Percentiles rank a stretch among this genome's conserved stretches.
phyloP scores from a whole-genome alignment of 1,139 yeast genomes.

The Kluyveromyces sp. region DNA sequence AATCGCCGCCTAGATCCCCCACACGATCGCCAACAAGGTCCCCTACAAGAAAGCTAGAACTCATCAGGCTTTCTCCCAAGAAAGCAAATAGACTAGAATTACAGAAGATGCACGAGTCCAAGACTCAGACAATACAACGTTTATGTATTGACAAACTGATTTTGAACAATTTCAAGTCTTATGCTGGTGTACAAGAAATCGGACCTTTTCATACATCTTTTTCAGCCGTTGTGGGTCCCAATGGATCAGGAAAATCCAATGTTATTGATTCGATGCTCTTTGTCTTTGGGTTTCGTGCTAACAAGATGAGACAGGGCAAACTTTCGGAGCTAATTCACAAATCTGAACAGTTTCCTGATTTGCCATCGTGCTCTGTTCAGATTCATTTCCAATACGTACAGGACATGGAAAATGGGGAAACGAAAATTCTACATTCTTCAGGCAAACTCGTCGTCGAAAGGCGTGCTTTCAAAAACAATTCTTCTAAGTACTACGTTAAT shows the following conservation, averaged over 20 bases:
- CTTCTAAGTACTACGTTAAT: constrained; percentile 73
- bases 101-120: constrained; percentile 26
- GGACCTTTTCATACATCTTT: constrained; percentile 94
- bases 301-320: constrained; percentile 94
- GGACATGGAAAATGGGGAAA: constrained; percentile 44
- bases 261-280: constrained; percentile 93
- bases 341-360: constrained; percentile 60
- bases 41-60: constrained; percentile 32
- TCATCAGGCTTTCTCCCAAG: constrained; percentile 35
- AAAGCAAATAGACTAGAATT: constrained; percentile 29
- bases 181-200: constrained; percentile 88
- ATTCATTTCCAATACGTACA: constrained; percentile 79
- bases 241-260: constrained; percentile 96
- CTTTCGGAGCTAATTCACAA: constrained; percentile 86
- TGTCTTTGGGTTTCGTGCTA: constrained; percentile 95
- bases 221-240: constrained; percentile 98
- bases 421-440: constrained; percentile 36
- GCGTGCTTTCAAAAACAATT: constrained; percentile 67
- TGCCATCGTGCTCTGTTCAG: constrained; percentile 80
- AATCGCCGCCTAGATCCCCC: constrained; percentile 31
- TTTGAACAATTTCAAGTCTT: constrained; percentile 84
- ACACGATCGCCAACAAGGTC: constrained; percentile 33
- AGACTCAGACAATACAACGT: constrained; percentile 32
- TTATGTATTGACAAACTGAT: constrained; percentile 68
- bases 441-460: constrained; percentile 58